Conservation (phyloP, 1,139 yeast species). For the Debaryomyces sp. region DNA sequence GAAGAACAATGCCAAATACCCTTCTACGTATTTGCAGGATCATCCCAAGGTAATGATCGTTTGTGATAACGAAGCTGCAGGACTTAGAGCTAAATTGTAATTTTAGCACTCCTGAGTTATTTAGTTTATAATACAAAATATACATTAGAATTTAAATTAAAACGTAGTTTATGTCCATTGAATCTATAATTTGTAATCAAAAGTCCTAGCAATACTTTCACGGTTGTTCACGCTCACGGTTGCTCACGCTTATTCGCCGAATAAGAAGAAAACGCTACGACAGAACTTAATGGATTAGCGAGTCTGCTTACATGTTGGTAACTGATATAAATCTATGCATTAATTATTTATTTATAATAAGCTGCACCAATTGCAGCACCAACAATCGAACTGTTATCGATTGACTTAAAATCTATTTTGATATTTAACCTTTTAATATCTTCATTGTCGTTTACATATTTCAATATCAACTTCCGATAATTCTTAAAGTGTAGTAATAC, state of each 20-base stretch:
- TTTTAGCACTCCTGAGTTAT: not conserved
- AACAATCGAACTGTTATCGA: constrained; percentile 47
- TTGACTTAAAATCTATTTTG: constrained; percentile 38
- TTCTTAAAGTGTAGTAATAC: constrained; percentile 40
- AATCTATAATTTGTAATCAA: not conserved
- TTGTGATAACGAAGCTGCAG: constrained; percentile 50
- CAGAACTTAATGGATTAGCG: too few relatives aligned
- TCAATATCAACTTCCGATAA: constrained; percentile 34
- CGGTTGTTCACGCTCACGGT: too few relatives aligned
- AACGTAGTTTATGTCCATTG: not conserved
- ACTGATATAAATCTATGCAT: constrained; percentile 1
- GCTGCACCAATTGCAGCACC: constrained; percentile 57
- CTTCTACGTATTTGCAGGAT: constrained; percentile 51
- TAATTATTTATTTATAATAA: constrained; percentile 19
- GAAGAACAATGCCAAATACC: constrained; percentile 39
- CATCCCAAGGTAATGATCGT: constrained; percentile 49
- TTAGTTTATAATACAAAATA: not conserved
- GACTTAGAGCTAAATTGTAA: constrained; percentile 35
- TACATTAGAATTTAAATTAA: not conserved
- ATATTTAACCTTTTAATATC: constrained; percentile 30
- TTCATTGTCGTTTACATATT: constrained; percentile 32
- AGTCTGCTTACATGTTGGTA: not conserved
- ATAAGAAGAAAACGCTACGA: too few relatives aligned
- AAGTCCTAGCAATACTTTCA: too few relatives aligned
- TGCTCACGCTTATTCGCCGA: too few relatives aligned